Conservation (phyloP, 2,329 filamentous ascomycete genomes). For the Colletotrichum spaethianum region DNA sequence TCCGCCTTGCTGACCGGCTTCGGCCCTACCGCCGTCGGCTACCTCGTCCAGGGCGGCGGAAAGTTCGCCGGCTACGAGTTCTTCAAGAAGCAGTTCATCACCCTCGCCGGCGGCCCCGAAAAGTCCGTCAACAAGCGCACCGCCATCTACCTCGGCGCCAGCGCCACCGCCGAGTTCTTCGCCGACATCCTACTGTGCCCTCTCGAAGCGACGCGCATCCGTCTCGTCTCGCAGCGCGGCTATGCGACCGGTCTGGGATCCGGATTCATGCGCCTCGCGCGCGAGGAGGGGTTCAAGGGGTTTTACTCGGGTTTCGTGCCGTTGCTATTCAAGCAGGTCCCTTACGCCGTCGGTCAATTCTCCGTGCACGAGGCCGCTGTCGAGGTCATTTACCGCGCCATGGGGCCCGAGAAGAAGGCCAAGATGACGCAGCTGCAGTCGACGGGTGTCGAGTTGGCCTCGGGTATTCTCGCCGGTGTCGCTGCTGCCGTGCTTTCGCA, state of each 20-base stretch:
- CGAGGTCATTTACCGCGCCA: slow-evolving; percentile 78
- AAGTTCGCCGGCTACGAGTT: slow-evolving; percentile 95
- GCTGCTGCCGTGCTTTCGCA: slow-evolving; percentile 91
- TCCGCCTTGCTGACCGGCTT: slow-evolving; percentile 86
- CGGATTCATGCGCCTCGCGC: slow-evolving; percentile 82
- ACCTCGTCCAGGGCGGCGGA: slow-evolving; percentile 90
- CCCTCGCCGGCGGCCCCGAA: slow-evolving; percentile 70
- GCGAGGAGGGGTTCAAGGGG: slow-evolving; percentile 82
- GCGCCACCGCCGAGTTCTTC: slow-evolving; percentile 78
- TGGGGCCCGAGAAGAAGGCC: slow-evolving; percentile 78
- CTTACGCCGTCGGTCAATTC: slow-evolving; percentile 96
- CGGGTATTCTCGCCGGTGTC: slow-evolving; percentile 89
- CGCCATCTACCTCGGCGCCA: slow-evolving; percentile 80
- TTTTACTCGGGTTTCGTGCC: slow-evolving; percentile 95
- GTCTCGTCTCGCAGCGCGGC: slow-evolving; percentile 85
- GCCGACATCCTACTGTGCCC: slow-evolving; percentile 89
- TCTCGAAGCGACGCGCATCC: slow-evolving; percentile 85
- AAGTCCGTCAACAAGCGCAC: slow-evolving; percentile 61
- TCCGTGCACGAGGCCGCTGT: slow-evolving; percentile 92
- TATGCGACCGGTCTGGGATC: slow-evolving; percentile 81
- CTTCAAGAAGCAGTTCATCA: slow-evolving; percentile 92
- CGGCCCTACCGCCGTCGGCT: slow-evolving; percentile 88
- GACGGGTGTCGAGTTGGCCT: slow-evolving; percentile 87
- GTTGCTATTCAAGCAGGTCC: slow-evolving; percentile 89
- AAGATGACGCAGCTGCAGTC: slow-evolving; percentile 78